These are phyloP conservation scores for Ilex aquifolium DNA, from an alignment of 257 asterid genomes.

Conservation along the genomic window DNA sequence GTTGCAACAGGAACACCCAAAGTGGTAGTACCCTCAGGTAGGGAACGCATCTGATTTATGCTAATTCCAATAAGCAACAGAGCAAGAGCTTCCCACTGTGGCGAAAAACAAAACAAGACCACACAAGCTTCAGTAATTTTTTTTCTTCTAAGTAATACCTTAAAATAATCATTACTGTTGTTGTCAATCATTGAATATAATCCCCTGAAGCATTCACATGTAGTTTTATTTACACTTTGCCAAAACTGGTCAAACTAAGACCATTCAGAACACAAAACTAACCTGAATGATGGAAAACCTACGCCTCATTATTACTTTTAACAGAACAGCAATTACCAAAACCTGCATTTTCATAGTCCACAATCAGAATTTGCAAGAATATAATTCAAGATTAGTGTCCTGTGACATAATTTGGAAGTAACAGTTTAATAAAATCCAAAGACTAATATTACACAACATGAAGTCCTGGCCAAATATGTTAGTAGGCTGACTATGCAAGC, in stretches of 20 bases:
- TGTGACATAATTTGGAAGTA: too few species aligned
- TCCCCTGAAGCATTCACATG: not conserved
- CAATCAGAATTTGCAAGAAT: not conserved
- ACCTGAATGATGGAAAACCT: slow-evolving; percentile 95
- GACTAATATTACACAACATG: too few species aligned
- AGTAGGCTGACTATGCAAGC: too few species aligned
- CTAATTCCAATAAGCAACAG: slow-evolving; percentile 93
- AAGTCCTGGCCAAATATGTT: too few species aligned
- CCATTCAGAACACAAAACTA: slow-evolving; percentile 1
- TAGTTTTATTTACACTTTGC: not conserved
- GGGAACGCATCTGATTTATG: slow-evolving; percentile 85
- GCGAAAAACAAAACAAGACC: not conserved
- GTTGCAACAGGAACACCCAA: slow-evolving; percentile 87
- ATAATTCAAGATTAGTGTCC: not conserved
- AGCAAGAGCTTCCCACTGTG: slow-evolving; percentile 99
- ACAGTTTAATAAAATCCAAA: too few species aligned
- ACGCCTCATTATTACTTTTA: slow-evolving; percentile 84
- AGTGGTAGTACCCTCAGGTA: slow-evolving; percentile 73
- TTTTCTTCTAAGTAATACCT: too few species aligned
- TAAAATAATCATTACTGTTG: too few species aligned
- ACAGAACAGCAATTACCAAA: slow-evolving; percentile 90
- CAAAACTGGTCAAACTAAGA: slow-evolving; percentile 12
- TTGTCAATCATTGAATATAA: too few species aligned
- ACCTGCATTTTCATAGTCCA: slow-evolving; percentile 45
- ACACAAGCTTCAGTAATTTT: too few species aligned